These are phyloP conservation scores for Exophiala alcalophila DNA, from an alignment of 2,329 filamentous ascomycete species.

Conservation along the genomic window DNA sequence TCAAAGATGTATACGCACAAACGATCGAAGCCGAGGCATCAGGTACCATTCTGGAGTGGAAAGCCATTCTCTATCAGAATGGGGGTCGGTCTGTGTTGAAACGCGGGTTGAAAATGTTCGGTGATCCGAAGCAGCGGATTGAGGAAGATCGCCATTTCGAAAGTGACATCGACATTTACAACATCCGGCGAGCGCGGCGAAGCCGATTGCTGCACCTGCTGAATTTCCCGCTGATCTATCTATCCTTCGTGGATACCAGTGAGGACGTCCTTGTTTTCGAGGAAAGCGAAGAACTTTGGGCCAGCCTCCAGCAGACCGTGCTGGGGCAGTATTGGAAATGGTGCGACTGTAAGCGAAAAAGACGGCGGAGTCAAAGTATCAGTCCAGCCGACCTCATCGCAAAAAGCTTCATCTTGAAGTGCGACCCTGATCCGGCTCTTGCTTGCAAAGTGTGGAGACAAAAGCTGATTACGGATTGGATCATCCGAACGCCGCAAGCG, in stretches of 20 bases:
- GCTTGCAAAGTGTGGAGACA: slow-evolving; percentile 3
- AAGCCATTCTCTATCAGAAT: slow-evolving; percentile 2
- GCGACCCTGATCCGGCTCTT: background rate
- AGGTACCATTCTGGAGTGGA: slow-evolving; percentile 3
- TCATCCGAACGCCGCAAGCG: slow-evolving; percentile 1
- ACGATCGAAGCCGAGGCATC: slow-evolving; percentile 7
- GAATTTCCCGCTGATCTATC: slow-evolving; percentile 6
- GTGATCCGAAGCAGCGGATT: slow-evolving; percentile 8
- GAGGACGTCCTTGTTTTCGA: background rate
- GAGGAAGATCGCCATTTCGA: slow-evolving; percentile 7
- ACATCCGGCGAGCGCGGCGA: slow-evolving; percentile 5
- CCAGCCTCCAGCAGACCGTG: slow-evolving; percentile 6
- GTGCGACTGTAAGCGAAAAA: slow-evolving; percentile 15
- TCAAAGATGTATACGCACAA: slow-evolving; percentile 3
- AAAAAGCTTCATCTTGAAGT: background rate
- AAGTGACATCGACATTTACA: slow-evolving; percentile 15
- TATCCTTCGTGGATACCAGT: slow-evolving; percentile 5
- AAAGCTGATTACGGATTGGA: slow-evolving; percentile 11
- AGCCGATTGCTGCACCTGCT: slow-evolving; percentile 16
- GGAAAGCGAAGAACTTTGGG: slow-evolving; percentile 6
- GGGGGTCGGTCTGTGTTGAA: background rate
- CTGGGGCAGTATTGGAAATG: slow-evolving; percentile 11
- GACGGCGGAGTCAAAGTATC: slow-evolving; percentile 9
- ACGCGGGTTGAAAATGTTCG: slow-evolving; percentile 9
- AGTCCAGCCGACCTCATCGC: background rate